phyloP scores from a whole-genome alignment of 2,329 filamentous ascomycete species.

The Fusarium camptoceras region DNA sequence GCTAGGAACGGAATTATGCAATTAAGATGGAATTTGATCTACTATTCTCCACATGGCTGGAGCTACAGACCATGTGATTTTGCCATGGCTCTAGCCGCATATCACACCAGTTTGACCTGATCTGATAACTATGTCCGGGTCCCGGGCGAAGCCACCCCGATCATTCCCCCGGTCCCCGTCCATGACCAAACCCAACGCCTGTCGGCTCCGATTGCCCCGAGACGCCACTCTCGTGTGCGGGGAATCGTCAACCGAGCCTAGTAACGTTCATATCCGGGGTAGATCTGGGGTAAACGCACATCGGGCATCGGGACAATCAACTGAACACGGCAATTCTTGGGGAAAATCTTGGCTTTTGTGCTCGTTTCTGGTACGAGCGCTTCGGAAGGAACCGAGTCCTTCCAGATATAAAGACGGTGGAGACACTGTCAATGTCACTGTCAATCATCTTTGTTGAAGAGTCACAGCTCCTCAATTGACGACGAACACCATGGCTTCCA shows the following conservation, averaged over 20 bases:
- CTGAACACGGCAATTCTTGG: not conserved
- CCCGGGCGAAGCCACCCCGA: not conserved
- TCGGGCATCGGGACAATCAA: constrained; percentile 29
- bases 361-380: constrained; percentile 9
- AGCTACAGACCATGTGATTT: not conserved
- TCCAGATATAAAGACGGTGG: constrained; percentile 30
- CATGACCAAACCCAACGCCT: not conserved
- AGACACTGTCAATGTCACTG: not conserved
- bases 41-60: not conserved
- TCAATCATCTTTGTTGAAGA: not conserved
- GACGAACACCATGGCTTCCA: constrained; percentile 2
- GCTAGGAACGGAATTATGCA: not conserved
- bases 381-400: constrained; percentile 11
- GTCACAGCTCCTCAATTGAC: not conserved
- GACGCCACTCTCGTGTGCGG: not conserved
- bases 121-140: too few species aligned
- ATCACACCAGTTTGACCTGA: not conserved
- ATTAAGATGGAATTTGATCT: not conserved
- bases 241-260: not conserved
- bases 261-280: constrained; percentile 21
- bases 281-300: constrained; percentile 37
- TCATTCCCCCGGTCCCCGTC: not conserved
- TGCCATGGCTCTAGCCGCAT: not conserved
- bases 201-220: constrained; percentile 28
- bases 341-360: not conserved